A percentile compares a stretch with the other conserved stretches of the same genome.
Conservation (phyloP, 129 eudicot species). For the Escallonia rubra region DNA sequence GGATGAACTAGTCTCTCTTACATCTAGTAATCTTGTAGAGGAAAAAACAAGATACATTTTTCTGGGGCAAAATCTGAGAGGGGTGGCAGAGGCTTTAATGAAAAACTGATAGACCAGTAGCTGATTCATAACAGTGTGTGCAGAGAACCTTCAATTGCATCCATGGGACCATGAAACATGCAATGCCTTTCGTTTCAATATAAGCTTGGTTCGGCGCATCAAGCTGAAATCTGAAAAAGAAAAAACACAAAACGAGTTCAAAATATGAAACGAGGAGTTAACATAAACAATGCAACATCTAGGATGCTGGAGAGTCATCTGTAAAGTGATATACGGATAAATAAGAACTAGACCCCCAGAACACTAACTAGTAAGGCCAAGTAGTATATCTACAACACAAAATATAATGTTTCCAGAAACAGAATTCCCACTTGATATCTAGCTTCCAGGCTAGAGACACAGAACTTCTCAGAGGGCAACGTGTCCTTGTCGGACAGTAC, state of each 20-base stretch:
- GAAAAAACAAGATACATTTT: not conserved
- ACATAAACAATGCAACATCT: not conserved
- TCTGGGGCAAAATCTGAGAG: not conserved
- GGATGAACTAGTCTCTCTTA: not conserved
- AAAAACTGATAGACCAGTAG: not conserved
- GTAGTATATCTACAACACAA: no score
- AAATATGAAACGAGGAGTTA: not conserved
- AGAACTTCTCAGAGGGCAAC: no score
- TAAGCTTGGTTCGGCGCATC: not conserved
- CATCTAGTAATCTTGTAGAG: not conserved
- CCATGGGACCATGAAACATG: not conserved
- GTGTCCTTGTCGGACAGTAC: no score
- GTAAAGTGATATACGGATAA: not conserved
- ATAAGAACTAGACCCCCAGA: not conserved
- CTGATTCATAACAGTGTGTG: not conserved
- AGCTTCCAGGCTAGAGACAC: no score
- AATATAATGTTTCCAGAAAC: no score
- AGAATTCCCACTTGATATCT: no score
- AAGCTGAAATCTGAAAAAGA: constrained; percentile 6
- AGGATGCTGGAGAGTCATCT: no score
- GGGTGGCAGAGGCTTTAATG: not conserved
- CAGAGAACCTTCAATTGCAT: not conserved
- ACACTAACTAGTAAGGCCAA: no score
- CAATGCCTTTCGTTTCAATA: not conserved
- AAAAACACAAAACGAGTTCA: not conserved